Percentiles rank a stretch among this genome's conserved stretches.
Evolutionary conservation across 2,329 filamentous ascomycete species (phyloP).

Genomic region (Ustilaginoidea virens): DNA sequence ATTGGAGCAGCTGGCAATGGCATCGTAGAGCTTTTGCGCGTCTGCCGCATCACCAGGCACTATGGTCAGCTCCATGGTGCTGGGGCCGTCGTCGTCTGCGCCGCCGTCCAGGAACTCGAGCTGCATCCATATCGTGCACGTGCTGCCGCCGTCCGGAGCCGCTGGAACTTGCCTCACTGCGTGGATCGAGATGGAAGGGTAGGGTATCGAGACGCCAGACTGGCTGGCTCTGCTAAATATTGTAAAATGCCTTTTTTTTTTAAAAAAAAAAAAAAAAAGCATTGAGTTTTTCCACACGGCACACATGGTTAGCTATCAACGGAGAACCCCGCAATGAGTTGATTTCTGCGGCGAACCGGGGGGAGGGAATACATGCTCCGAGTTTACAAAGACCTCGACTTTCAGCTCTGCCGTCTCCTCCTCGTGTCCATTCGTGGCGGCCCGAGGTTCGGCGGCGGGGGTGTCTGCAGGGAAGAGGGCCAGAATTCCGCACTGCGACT

Average conservation of each 20-base stretch:
- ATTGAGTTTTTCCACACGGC: no score
- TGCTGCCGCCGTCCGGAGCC: conserved; percentile 18
- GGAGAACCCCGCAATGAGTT: background rate
- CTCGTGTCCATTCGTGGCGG: conserved; percentile 15
- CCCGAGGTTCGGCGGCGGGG: conserved; percentile 9
- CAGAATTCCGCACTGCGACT: conserved; percentile 36
- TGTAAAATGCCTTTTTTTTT: conserved; percentile 27
- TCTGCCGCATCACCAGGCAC: conserved; percentile 29
- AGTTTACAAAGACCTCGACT: conserved; percentile 43
- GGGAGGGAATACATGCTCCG: conserved; percentile 26
- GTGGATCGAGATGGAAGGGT: conserved; percentile 60
- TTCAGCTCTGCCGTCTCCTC: conserved; percentile 27
- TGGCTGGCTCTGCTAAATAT: conserved; percentile 45
- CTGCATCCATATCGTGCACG: conserved; percentile 49
- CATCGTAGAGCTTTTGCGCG: conserved; percentile 40
- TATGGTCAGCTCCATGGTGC: conserved; percentile 52
- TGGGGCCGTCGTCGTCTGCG: conserved; percentile 46
- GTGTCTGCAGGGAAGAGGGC: conserved; percentile 33
- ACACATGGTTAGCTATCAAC: no score
- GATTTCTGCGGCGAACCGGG: background rate
- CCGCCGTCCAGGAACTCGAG: conserved; percentile 46
- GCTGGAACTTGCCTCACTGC: conserved; percentile 50
- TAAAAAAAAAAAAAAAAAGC: background rate
- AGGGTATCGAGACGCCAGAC: conserved; percentile 53
- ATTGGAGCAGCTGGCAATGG: conserved; percentile 60